Evolutionary conservation across 2,329 filamentous ascomycete genomes (phyloP).

Genomic region (Monilinia polystroma): DNA sequence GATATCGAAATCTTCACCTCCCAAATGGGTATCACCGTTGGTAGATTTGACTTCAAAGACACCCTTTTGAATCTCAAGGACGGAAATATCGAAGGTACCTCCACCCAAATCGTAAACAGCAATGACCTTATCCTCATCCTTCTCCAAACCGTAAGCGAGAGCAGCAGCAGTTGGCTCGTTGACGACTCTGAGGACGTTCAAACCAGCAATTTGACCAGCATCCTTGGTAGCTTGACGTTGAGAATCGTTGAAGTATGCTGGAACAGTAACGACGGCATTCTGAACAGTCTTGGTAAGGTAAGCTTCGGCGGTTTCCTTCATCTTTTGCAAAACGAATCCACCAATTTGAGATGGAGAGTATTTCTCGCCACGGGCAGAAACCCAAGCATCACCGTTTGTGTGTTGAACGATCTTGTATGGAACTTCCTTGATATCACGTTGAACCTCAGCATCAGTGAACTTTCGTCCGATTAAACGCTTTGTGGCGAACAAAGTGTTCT

Average conservation of each 20-base stretch:
- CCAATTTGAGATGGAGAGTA: constrained; percentile 98
- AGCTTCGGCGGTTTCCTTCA: constrained; percentile 97
- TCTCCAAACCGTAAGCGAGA: constrained; percentile 93
- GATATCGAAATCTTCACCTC: constrained; percentile 98
- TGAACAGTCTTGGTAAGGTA: constrained; percentile 88
- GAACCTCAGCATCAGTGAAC: constrained; percentile 89
- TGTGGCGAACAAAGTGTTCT: constrained; percentile 97
- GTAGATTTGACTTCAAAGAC: constrained; percentile 99
- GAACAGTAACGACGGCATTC: constrained; percentile 96
- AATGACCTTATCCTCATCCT: constrained; percentile 84
- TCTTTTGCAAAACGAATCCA: constrained; percentile 95
- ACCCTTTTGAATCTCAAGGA: constrained; percentile 95
- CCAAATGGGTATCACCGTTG: constrained; percentile 97
- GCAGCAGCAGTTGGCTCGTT: constrained; percentile 97
- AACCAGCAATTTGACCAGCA: constrained; percentile 90
- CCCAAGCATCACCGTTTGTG: constrained; percentile 94
- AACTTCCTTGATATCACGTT: constrained; percentile 95
- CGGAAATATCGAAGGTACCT: constrained; percentile 98
- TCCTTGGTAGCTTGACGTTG: constrained; percentile 98
- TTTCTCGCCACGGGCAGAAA: constrained; percentile 87
- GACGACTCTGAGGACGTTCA: constrained; percentile 95
- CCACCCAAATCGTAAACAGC: constrained; percentile 97
- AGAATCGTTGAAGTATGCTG: constrained; percentile 98
- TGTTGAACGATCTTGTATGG: constrained; percentile 99
- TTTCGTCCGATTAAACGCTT: constrained; percentile 99